These are phyloP conservation scores for Posidonia australis DNA, from an alignment of 106 monocot genomes.

Conservation along the genomic window DNA sequence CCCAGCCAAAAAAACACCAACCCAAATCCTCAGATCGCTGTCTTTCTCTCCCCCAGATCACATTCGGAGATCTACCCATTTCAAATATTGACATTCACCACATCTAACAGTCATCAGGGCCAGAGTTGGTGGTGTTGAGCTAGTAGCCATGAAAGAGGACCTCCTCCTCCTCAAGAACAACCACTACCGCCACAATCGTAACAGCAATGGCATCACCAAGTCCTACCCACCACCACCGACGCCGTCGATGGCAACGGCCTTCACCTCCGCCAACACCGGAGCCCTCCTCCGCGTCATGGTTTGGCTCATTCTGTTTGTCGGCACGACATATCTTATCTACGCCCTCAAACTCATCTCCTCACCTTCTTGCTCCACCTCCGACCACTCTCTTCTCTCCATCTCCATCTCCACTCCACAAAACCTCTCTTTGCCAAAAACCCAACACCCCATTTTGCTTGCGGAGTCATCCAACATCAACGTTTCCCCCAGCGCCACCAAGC, in stretches of 20 bases:
- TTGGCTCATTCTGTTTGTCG: neutral
- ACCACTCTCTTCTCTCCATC: neutral
- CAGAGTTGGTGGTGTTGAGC: neutral
- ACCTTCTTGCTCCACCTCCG: neutral
- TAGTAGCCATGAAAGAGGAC: neutral
- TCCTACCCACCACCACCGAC: neutral
- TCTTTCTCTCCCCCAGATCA: neutral
- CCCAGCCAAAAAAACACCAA: neutral
- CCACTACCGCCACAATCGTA: neutral
- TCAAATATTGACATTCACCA: too few relatives aligned
- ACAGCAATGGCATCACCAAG: neutral
- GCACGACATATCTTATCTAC: constrained; percentile 4
- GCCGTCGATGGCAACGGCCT: neutral
- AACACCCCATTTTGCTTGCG: neutral
- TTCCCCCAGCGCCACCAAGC: neutral
- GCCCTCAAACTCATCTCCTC: constrained; percentile 3
- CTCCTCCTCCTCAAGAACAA: neutral
- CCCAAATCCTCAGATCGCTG: neutral
- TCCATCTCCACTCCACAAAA: constrained; percentile 4
- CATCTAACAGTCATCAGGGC: neutral
- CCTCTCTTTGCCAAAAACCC: neutral
- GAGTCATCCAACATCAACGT: too few relatives aligned
- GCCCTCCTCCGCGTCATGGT: neutral
- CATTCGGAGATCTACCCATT: too few relatives aligned
- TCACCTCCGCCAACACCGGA: neutral